These are phyloP conservation scores for Candida broadrunensis DNA, from an alignment of 805 yeast genomes.

Conservation along the genomic window DNA sequence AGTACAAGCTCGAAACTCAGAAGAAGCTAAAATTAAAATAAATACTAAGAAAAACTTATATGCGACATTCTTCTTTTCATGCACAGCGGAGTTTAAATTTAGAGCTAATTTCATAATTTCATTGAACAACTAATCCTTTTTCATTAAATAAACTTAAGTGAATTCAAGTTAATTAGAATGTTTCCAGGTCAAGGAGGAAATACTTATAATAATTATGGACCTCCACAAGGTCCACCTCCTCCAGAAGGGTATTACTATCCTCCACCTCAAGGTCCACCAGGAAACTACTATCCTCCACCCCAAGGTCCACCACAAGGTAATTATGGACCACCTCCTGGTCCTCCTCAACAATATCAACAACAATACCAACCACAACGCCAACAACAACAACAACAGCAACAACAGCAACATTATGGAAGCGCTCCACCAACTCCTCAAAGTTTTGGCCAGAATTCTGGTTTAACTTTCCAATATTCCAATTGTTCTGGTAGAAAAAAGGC, in stretches of 20 bases:
- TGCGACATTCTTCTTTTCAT: too few species aligned
- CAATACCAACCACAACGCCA: slow-evolving; percentile 4
- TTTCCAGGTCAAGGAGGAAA: slow-evolving; percentile 18
- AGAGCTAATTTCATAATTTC: too few species aligned
- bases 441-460: slow-evolving; percentile 32
- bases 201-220: slow-evolving; percentile 2
- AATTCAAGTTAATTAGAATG: too few species aligned
- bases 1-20: too few species aligned
- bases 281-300: slow-evolving; percentile 10
- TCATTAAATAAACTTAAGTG: too few species aligned
- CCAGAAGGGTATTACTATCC: slow-evolving; percentile 11
- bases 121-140: too few species aligned
- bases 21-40: too few species aligned
- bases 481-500: slow-evolving; percentile 37
- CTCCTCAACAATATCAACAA: slow-evolving; percentile 8
- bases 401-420: slow-evolving; percentile 4
- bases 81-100: too few species aligned
- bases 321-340: slow-evolving; percentile 8
- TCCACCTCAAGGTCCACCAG: slow-evolving; percentile 19
- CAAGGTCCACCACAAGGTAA: slow-evolving; percentile 10
- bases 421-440: slow-evolving; percentile 29
- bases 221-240: neutral
- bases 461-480: slow-evolving; percentile 38
- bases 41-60: too few species aligned
- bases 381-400: slow-evolving; percentile 2